These are phyloP conservation scores for Coprinopsis strossmayeri DNA, from an alignment of 768 basidiomycete species.

Conservation along the genomic window DNA sequence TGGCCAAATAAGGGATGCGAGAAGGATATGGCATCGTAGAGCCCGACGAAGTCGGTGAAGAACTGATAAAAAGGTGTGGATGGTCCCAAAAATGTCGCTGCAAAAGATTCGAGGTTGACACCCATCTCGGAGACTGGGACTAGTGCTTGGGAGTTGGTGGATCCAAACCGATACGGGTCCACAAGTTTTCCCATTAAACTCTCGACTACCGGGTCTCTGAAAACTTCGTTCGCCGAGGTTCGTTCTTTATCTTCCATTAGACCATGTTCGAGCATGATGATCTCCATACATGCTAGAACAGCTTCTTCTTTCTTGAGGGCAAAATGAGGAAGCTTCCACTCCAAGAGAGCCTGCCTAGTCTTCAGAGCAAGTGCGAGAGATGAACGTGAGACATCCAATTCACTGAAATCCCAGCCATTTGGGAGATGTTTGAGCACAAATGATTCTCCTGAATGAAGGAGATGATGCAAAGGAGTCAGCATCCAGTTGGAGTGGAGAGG, in stretches of 20 bases:
- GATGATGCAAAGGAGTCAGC: conserved; percentile 63
- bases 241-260: conserved; percentile 37
- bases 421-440: conserved; percentile 68
- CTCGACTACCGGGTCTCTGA: conserved; percentile 64
- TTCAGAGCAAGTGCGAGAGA: conserved; percentile 57
- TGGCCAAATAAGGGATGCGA: conserved; percentile 68
- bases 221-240: conserved; percentile 57
- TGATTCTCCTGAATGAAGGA: conserved; percentile 69
- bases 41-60: conserved; percentile 82
- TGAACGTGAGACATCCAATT: conserved; percentile 68
- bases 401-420: conserved; percentile 67
- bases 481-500: conserved; percentile 61
- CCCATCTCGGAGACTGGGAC: conserved; percentile 11
- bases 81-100: conserved; percentile 53
- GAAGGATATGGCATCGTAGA: conserved; percentile 93
- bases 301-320: conserved; percentile 47
- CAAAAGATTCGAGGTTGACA: conserved; percentile 44
- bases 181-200: conserved; percentile 56
- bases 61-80: conserved; percentile 86
- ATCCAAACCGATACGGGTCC: conserved; percentile 40
- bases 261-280: conserved; percentile 94
- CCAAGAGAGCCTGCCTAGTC: conserved; percentile 36
- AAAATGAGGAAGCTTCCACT: conserved; percentile 34
- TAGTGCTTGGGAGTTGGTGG: conserved; percentile 5
- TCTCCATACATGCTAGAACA: conserved; percentile 81